Conservation (phyloP, 2,329 filamentous ascomycete genomes). For the Pezicula rhizophila region DNA sequence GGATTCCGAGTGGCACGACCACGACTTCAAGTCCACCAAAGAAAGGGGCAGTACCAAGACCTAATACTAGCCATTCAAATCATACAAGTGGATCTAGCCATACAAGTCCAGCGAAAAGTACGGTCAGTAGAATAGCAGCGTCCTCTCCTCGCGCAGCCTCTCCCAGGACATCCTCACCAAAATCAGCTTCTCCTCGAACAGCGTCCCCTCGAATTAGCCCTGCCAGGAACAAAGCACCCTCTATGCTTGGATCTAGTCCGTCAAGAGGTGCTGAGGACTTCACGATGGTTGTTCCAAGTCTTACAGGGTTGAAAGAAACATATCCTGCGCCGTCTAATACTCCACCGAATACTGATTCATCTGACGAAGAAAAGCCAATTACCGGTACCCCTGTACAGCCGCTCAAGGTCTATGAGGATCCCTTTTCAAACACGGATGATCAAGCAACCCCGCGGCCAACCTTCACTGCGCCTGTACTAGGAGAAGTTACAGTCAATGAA, state of each 20-base stretch:
- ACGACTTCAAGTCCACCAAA: constrained; percentile 35
- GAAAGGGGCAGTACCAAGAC: constrained; percentile 22
- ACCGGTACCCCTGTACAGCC: constrained; percentile 20
- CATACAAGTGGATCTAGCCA: constrained; percentile 24
- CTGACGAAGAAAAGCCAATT: constrained; percentile 29
- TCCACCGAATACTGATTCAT: constrained; percentile 32
- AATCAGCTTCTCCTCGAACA: neutral
- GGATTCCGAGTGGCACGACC: constrained; percentile 45
- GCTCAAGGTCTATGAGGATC: constrained; percentile 57
- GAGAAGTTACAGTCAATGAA: constrained; percentile 56
- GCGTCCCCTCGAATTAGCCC: constrained; percentile 16
- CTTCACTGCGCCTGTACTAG: constrained; percentile 45
- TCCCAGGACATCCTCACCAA: neutral
- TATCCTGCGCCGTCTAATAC: constrained; percentile 18
- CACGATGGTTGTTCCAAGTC: constrained; percentile 44
- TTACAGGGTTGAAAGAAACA: constrained; percentile 32
- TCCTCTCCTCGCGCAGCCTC: constrained; percentile 1
- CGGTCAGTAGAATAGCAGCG: constrained; percentile 15
- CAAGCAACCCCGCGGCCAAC: constrained; percentile 40
- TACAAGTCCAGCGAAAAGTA: constrained; percentile 37
- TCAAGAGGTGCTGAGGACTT: constrained; percentile 46
- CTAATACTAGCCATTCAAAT: constrained; percentile 29
- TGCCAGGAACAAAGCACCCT: constrained; percentile 11
- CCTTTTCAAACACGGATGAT: constrained; percentile 42
- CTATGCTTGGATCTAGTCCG: constrained; percentile 30